Evolutionary conservation across 352 stramenopile species (phyloP).

Genomic region (Thalassiosira delicatula): DNA sequence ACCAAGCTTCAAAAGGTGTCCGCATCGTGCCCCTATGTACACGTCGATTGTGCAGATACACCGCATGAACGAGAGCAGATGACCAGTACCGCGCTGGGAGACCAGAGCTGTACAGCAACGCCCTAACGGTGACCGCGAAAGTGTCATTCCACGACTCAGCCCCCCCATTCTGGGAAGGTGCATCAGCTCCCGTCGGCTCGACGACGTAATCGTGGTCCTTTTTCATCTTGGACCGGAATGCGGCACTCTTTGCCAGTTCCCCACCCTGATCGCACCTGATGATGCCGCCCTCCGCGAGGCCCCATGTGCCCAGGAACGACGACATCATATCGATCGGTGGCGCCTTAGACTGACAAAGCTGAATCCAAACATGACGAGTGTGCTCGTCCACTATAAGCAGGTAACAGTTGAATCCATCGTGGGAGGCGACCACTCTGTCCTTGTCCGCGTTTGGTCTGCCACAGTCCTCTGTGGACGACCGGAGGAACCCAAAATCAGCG

Average conservation of each 20-base stretch:
- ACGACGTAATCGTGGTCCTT: conserved; percentile 36
- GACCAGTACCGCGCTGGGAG: conserved; percentile 35
- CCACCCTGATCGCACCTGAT: conserved; percentile 43
- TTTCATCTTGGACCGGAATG: conserved; percentile 4
- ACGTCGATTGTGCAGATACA: conserved; percentile 32
- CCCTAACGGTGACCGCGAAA: conserved; percentile 19
- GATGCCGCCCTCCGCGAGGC: conserved; percentile 18
- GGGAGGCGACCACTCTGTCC: conserved; percentile 3
- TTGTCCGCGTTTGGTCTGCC: background rate
- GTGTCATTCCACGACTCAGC: conserved; percentile 27
- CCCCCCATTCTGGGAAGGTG: conserved; percentile 27
- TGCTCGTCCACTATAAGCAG: conserved; percentile 12
- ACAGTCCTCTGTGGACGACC: conserved; percentile 12
- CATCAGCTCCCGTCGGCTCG: conserved; percentile 42
- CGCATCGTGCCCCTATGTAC: conserved; percentile 3
- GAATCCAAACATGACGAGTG: conserved; percentile 33
- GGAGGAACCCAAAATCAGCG: conserved; percentile 17
- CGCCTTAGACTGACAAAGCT: conserved; percentile 31
- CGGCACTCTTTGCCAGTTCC: conserved; percentile 24
- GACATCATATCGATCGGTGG: conserved; percentile 22
- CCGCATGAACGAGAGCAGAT: conserved; percentile 15
- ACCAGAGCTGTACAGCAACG: conserved; percentile 38
- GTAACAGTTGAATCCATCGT: conserved; percentile 28
- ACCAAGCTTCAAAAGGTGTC: conserved; percentile 48
- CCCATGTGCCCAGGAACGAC: conserved; percentile 12